These are phyloP conservation scores for Fusarium sp. DNA, from an alignment of 2,329 filamentous ascomycete species.

Conservation along the genomic window DNA sequence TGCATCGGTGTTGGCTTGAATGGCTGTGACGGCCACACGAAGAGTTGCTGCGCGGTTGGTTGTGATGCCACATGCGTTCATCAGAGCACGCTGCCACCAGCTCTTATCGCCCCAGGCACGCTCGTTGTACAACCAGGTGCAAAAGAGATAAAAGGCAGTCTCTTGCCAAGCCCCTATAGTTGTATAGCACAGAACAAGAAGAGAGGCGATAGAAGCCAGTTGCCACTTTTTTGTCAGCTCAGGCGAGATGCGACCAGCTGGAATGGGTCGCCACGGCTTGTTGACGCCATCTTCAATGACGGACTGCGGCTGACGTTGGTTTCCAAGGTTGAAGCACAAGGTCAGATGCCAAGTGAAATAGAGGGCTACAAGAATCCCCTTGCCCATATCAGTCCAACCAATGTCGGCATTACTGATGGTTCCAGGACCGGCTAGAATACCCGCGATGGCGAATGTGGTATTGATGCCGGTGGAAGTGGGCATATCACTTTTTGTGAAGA, in stretches of 20 bases:
- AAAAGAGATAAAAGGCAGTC: slow-evolving; percentile 46
- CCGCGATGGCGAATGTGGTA: slow-evolving; percentile 30
- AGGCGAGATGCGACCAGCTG: slow-evolving; percentile 44
- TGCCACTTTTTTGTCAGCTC: slow-evolving; percentile 39
- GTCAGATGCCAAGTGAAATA: slow-evolving; percentile 41
- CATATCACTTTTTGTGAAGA: slow-evolving; percentile 36
- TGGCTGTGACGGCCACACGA: slow-evolving; percentile 18
- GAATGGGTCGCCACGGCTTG: slow-evolving; percentile 52
- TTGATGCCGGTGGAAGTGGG: slow-evolving; percentile 35
- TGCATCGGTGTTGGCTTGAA: background rate
- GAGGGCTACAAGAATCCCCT: slow-evolving; percentile 33
- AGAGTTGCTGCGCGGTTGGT: slow-evolving; percentile 37
- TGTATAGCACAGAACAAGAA: slow-evolving; percentile 29
- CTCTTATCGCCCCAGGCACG: slow-evolving; percentile 46
- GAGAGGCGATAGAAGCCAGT: slow-evolving; percentile 38
- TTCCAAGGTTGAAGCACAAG: slow-evolving; percentile 50
- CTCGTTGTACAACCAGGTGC: slow-evolving; percentile 56
- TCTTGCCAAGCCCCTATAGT: slow-evolving; percentile 42
- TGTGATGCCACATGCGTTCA: slow-evolving; percentile 37
- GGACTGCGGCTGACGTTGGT: slow-evolving; percentile 50
- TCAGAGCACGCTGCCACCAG: slow-evolving; percentile 41
- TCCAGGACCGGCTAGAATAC: slow-evolving; percentile 29
- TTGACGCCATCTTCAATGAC: slow-evolving; percentile 54
- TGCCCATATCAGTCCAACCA: slow-evolving; percentile 19
- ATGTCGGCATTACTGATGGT: slow-evolving; percentile 26